These are phyloP conservation scores for Salvia miltiorrhiza DNA, from an alignment of 257 asterid species.

Conservation along the genomic window DNA sequence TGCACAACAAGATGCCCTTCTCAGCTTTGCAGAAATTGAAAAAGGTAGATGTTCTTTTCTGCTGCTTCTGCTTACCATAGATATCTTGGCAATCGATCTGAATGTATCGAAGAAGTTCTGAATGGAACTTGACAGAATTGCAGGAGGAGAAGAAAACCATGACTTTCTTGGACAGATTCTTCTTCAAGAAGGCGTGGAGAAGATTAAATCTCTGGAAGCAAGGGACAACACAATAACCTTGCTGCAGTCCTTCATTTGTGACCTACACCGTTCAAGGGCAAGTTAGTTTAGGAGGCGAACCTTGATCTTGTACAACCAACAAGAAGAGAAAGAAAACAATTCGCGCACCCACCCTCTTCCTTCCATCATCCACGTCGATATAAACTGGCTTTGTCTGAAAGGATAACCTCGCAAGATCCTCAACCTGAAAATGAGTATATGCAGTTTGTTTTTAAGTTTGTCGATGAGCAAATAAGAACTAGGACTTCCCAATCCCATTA, in stretches of 20 bases:
- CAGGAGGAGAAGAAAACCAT: slow-evolving; percentile 99
- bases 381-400: slow-evolving; percentile 65
- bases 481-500: background rate
- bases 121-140: slow-evolving; percentile 81
- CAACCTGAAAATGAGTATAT: slow-evolving; percentile 60
- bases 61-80: slow-evolving; percentile 94
- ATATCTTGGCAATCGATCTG: slow-evolving; percentile 70
- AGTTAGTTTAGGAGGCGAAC: background rate
- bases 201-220: slow-evolving; percentile 77
- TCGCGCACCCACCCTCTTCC: slow-evolving; percentile 74
- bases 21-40: slow-evolving; percentile 74
- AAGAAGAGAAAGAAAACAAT: background rate
- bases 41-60: slow-evolving; percentile 78
- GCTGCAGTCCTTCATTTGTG: slow-evolving; percentile 91
- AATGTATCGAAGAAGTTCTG: slow-evolving; percentile 74
- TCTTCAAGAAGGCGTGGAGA: slow-evolving; percentile 86
- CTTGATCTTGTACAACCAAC: background rate
- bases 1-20: slow-evolving; percentile 82
- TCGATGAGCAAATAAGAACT: background rate
- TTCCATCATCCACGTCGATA: slow-evolving; percentile 86
- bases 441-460: slow-evolving; percentile 6
- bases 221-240: slow-evolving; percentile 88
- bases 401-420: slow-evolving; percentile 91
- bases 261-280: slow-evolving; percentile 42
- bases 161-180: slow-evolving; percentile 78